These are phyloP conservation scores for Pseudonectria foliicola DNA, from an alignment of 2,329 filamentous ascomycete genomes.

Conservation along the genomic window DNA sequence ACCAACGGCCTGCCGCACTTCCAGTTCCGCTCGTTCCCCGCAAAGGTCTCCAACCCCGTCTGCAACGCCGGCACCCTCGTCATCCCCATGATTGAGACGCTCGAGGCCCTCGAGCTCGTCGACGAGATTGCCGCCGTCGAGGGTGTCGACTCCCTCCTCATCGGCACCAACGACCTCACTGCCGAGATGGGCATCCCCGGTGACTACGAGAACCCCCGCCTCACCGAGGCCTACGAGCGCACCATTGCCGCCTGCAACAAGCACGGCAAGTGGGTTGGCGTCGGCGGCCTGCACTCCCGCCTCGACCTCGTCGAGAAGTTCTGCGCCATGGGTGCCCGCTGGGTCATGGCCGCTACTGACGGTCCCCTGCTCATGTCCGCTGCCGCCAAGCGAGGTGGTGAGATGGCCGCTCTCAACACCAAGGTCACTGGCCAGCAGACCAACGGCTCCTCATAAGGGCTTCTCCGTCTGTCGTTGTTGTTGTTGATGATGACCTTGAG, in stretches of 20 bases:
- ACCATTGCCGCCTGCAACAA: slow-evolving; percentile 31
- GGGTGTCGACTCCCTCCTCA: slow-evolving; percentile 35
- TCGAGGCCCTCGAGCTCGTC: slow-evolving; percentile 19
- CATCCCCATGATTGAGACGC: slow-evolving; percentile 23
- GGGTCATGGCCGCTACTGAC: slow-evolving; percentile 25
- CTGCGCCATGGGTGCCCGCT: slow-evolving; percentile 22
- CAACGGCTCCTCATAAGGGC: slow-evolving; percentile 1
- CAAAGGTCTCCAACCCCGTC: slow-evolving; percentile 15
- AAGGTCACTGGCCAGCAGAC: slow-evolving; percentile 6
- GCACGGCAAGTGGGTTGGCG: slow-evolving; percentile 31
- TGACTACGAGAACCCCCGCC: slow-evolving; percentile 15
- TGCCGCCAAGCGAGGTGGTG: slow-evolving; percentile 16
- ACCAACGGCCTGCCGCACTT: slow-evolving; percentile 16
- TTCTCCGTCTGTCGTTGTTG: no score
- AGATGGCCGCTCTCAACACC: slow-evolving; percentile 18
- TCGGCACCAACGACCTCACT: slow-evolving; percentile 37
- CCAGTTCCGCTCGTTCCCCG: slow-evolving; percentile 14
- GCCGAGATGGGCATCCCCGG: slow-evolving; percentile 32
- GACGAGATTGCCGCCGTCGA: slow-evolving; percentile 27
- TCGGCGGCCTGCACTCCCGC: slow-evolving; percentile 33
- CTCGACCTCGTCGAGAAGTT: slow-evolving; percentile 34
- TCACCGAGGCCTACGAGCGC: slow-evolving; percentile 22
- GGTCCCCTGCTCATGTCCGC: slow-evolving; percentile 19
- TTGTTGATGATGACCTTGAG: no score
- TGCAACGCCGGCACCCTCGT: slow-evolving; percentile 17